A percentile compares a stretch with the other conserved stretches of the same genome.
Evolutionary conservation across 2,329 filamentous ascomycete genomes (phyloP).

Genomic region (Botrytis cinerea): DNA sequence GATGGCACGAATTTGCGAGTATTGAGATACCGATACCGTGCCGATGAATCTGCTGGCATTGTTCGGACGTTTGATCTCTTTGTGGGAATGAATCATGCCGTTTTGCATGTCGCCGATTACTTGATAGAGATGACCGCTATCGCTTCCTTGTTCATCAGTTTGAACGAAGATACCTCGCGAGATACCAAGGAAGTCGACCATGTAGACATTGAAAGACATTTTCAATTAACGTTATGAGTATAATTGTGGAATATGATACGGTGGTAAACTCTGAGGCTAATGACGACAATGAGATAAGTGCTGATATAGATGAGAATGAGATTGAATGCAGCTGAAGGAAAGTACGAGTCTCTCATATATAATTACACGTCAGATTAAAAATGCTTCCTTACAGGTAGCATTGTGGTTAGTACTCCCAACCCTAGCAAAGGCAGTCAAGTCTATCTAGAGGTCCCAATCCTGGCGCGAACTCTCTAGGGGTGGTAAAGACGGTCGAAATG

Average conservation of each 20-base stretch:
- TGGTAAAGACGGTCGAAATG: constrained; percentile 3
- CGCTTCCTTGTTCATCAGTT: constrained; percentile 16
- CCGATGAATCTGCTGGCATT: constrained; percentile 17
- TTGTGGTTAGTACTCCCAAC: not conserved
- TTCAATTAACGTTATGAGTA: not conserved
- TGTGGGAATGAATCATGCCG: constrained; percentile 24
- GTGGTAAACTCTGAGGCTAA: not conserved
- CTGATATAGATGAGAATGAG: not conserved
- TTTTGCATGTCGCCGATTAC: constrained; percentile 24
- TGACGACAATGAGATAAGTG: not conserved
- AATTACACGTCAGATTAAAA: not conserved
- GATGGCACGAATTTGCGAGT: constrained; percentile 14
- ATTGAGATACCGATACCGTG: constrained; percentile 22
- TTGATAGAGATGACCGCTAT: constrained; percentile 24
- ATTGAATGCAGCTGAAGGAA: not conserved
- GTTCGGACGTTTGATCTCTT: constrained; percentile 20
- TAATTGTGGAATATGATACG: not conserved
- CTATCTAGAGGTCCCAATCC: constrained; percentile 20
- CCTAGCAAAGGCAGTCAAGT: constrained; percentile 16
- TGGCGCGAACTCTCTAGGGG: constrained; percentile 17
- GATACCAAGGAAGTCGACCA: constrained; percentile 20
- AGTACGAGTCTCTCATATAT: constrained; percentile 10
- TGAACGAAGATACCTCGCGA: constrained; percentile 25
- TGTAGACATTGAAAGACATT: constrained; percentile 23
- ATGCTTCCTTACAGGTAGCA: not conserved